Conservation (phyloP, 495 filamentous ascomycete species). For the Lepraria neglecta region DNA sequence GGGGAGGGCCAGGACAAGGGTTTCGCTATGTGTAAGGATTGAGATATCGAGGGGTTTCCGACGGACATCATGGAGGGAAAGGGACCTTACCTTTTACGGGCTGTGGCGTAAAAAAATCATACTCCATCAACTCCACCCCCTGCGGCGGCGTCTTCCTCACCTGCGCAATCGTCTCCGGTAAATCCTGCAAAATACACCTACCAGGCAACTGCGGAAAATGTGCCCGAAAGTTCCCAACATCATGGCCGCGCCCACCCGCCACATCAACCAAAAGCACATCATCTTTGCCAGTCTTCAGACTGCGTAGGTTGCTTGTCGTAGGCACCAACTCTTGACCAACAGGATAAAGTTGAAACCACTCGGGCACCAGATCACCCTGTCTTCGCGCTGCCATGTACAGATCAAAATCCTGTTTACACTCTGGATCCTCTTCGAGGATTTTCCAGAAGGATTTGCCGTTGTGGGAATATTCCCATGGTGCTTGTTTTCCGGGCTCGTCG, state of each 20-base stretch:
- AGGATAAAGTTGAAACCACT: background rate
- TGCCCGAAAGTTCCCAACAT: conserved; percentile 40
- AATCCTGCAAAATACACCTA: conserved; percentile 29
- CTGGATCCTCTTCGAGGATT: background rate
- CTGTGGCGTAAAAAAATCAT: conserved; percentile 2
- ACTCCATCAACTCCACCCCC: background rate
- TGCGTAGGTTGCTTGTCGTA: background rate
- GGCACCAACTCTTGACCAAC: background rate
- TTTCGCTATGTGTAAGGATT: background rate
- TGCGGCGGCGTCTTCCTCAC: background rate
- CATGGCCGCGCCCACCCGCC: conserved; percentile 48
- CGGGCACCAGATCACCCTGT: background rate
- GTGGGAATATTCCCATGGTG: no score
- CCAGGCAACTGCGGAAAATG: conserved; percentile 39
- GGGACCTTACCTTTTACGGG: background rate
- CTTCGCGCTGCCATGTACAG: background rate
- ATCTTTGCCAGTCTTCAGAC: conserved; percentile 17
- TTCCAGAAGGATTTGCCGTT: background rate
- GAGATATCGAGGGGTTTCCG: background rate
- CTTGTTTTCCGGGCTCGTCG: no score
- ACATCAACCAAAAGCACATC: conserved; percentile 46
- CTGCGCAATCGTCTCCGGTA: background rate
- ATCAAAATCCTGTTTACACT: background rate
- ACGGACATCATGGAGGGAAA: no score
- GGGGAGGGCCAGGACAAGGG: background rate